Evolutionary conservation across 352 stramenopile species (phyloP), one percentile per base, ranked within the genome.

Genomic region (Pythium volutum): DNA sequence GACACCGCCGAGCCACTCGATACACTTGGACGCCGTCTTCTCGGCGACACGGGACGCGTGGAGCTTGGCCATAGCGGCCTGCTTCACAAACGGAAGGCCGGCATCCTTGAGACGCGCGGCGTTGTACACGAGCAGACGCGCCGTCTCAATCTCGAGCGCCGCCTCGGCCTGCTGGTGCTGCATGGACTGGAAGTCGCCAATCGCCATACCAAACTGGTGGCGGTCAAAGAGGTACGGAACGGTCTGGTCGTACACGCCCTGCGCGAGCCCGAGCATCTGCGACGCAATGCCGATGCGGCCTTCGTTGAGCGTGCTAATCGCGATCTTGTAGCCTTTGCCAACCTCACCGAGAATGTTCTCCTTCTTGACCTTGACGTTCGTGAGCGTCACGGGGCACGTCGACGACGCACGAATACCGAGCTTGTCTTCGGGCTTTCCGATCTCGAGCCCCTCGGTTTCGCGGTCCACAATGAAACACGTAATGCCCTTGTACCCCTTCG

Each of bases 401-500:
- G 91, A 98, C 23, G 93, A 98, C 26, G 96, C 96, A 27, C 92
- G 82, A 48, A 99, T 95, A 23, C 97, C 97, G 18, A 99, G 71
- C 73, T 99, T 99, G 66, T 98, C 92, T 73, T 99, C 97, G 0
- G 93, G 87, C 50, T 92, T 95, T 22, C 96, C 96, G 29, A 98
- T 93, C 66, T 91, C 82, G 29, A 99, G 73, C 23, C 95, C 93
- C 55, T 97, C 88, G 18, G 81, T 85, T 27, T 94, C 89, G 25
- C 95, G 86, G 74, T 98, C 95, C 5, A 99, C 95, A 67, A 99
- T 97, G 71, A 99, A 99, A 55, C 93, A 98, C 61, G 96, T 99
- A 63, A 99, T 99, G 39, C 96, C 96, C 75, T 98, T 98, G 86
- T 99, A 98, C 11, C 95, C 95, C 68, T 93, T 80, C 3, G 85